These are phyloP conservation scores for Akanthomyces muscarius DNA, from an alignment of 2,329 filamentous ascomycete genomes.

Conservation along the genomic window DNA sequence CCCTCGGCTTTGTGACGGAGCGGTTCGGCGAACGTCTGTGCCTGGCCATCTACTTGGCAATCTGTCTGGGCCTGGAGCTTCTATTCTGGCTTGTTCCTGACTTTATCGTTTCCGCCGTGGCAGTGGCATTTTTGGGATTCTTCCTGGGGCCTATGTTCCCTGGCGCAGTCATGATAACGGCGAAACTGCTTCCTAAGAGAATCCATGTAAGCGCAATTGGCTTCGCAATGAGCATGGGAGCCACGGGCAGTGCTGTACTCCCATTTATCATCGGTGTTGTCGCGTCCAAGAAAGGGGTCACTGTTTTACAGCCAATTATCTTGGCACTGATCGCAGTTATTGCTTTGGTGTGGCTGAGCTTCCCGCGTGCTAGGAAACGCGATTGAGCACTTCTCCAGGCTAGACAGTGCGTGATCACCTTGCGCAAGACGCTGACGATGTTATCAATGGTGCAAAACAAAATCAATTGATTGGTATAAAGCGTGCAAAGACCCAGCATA, in stretches of 20 bases:
- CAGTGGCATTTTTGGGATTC: conserved; percentile 66
- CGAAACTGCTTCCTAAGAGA: conserved; percentile 64
- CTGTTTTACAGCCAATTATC: conserved; percentile 48
- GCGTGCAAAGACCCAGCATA: neutral
- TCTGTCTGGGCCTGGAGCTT: conserved; percentile 59
- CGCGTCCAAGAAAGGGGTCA: conserved; percentile 46
- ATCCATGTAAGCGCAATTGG: conserved; percentile 70
- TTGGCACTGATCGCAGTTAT: conserved; percentile 39
- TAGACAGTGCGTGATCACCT: neutral
- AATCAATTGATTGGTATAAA: neutral
- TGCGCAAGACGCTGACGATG: too few species aligned
- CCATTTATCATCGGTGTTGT: conserved; percentile 61
- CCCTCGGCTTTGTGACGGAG: conserved; percentile 67
- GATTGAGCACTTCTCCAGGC: conserved; percentile 14
- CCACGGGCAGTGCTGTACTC: conserved; percentile 61
- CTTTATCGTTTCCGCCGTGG: conserved; percentile 55
- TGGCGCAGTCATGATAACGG: conserved; percentile 64
- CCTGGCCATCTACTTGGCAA: conserved; percentile 55
- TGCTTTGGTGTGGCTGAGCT: conserved; percentile 32
- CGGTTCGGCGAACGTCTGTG: conserved; percentile 61
- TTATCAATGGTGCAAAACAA: neutral
- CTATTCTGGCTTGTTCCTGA: conserved; percentile 55
- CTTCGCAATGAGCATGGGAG: conserved; percentile 69
- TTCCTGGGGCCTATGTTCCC: conserved; percentile 73
- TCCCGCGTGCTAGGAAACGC: conserved; percentile 32